These are phyloP conservation scores for Saccharomyces paradoxus DNA, from an alignment of 805 yeast species.

Conservation along the genomic window DNA sequence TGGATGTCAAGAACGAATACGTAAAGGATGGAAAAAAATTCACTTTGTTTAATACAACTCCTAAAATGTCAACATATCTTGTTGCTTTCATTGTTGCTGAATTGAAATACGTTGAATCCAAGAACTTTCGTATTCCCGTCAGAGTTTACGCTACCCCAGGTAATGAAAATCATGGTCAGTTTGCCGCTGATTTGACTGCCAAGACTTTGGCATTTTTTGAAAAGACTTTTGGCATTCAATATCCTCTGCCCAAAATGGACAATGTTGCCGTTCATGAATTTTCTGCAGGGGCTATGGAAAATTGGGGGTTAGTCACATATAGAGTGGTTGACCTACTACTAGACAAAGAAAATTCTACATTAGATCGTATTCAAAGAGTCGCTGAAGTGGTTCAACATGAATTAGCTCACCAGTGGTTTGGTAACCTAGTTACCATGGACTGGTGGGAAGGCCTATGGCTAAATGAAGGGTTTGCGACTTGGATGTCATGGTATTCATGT, in stretches of 20 bases:
- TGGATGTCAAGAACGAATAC: constrained; percentile 51
- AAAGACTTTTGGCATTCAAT: constrained; percentile 61
- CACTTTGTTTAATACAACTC: constrained; percentile 65
- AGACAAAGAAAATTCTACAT: constrained; percentile 62
- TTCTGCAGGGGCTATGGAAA: constrained; percentile 86
- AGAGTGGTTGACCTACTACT: constrained; percentile 67
- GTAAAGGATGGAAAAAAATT: constrained; percentile 41
- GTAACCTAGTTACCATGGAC: constrained; percentile 83
- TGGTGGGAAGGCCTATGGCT: constrained; percentile 91
- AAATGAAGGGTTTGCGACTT: constrained; percentile 84
- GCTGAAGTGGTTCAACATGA: constrained; percentile 85
- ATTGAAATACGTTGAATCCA: constrained; percentile 61
- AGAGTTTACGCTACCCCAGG: constrained; percentile 79
- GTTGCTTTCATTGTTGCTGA: constrained; percentile 81
- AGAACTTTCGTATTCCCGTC: constrained; percentile 62
- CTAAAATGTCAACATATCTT: constrained; percentile 76
- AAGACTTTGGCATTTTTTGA: constrained; percentile 69
- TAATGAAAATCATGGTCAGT: constrained; percentile 58
- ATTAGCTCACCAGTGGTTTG: constrained; percentile 89
- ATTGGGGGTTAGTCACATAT: constrained; percentile 73
- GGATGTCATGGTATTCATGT: constrained; percentile 85
- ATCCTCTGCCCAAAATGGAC: constrained; percentile 75
- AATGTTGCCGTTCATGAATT: constrained; percentile 79
- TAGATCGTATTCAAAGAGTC: constrained; percentile 60
- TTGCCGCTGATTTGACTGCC: constrained; percentile 67